Percentiles rank a stretch among this genome's conserved stretches.
These are phyloP conservation scores for Lathyrus tuberosus DNA, from an alignment of 306 rosid genomes.

Conservation along the genomic window DNA sequence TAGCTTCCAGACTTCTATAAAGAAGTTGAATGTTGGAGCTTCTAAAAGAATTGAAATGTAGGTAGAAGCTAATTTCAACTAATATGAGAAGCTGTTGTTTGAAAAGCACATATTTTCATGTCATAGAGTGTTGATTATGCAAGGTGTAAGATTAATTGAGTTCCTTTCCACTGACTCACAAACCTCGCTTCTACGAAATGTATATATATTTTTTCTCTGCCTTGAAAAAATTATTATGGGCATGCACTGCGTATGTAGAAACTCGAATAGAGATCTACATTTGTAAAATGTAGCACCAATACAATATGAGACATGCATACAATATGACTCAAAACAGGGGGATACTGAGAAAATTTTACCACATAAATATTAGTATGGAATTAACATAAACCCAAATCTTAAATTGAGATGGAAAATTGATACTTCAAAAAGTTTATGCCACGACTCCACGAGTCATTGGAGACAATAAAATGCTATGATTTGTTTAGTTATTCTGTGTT, in stretches of 20 bases:
- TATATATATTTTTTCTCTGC: slow-evolving; percentile 2
- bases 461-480: no score
- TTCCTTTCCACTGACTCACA: slow-evolving; percentile 3
- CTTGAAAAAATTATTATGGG: no score
- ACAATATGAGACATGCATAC: background rate
- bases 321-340: no score
- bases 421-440: no score
- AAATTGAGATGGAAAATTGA: no score
- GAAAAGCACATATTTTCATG: background rate
- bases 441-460: no score
- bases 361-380: no score
- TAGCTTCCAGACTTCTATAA: background rate
- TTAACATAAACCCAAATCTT: no score
- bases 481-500: no score
- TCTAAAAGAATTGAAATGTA: background rate
- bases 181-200: slow-evolving; percentile 1
- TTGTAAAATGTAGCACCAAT: background rate
- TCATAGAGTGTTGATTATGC: background rate
- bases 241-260: background rate
- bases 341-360: background rate
- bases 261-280: slow-evolving; percentile 4
- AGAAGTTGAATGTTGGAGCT: background rate
- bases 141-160: background rate
- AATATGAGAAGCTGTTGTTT: background rate
- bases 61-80: slow-evolving; percentile 2